Evolutionary conservation across 2,329 filamentous ascomycete species (phyloP), one percentile per base, ranked within the genome.

Genomic region (Arthrinium puccinioides): DNA sequence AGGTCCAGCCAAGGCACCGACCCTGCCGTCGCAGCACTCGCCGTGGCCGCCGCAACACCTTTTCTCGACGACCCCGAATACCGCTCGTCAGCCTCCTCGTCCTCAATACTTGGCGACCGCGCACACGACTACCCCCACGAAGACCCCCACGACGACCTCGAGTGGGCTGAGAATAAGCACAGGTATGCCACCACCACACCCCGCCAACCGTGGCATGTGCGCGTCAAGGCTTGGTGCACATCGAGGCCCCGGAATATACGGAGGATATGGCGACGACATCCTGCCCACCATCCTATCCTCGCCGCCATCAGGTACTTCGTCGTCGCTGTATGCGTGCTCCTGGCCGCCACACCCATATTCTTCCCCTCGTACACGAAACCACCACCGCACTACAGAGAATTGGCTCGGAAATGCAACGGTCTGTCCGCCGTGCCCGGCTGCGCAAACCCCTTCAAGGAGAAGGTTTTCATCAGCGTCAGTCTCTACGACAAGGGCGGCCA

Each of bases 381-480:
- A 3, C 63, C 61, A 7, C 42, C 51, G 2, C 67, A 68, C 42
- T 66, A 66, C 42, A 44, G 42, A 21, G 48, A 51, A 9, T 49
- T 64, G 5, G 50, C 52, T 8, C 40, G 48, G 16, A 38, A 52
- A 38, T 65, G 62, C 42, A 41, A 49, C 15, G 55, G 47, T 3
- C 44, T 52, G 10, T 36, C 42, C 25, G 41, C 49, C 25, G 18
- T 44, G 24, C 39, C 51, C 7, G 59, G 63, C 19, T 62, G 64
- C 41, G 64, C 58, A 16, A 67, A 66, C 42, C 47, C 55, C 0
- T 41, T 45, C 30, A 66, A 74, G 34, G 79, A 87, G 54, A 82
- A 78, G 49, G 64, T 87, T n/a, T 87, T 83, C 51, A 83, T 88
- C 36, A 79, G 79, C 2, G 76, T 82, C 13, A 84, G 79, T 49